Base-by-base conservation (phyloP, 345 rosid species). In the Aquilaria sinensis region DNA sequence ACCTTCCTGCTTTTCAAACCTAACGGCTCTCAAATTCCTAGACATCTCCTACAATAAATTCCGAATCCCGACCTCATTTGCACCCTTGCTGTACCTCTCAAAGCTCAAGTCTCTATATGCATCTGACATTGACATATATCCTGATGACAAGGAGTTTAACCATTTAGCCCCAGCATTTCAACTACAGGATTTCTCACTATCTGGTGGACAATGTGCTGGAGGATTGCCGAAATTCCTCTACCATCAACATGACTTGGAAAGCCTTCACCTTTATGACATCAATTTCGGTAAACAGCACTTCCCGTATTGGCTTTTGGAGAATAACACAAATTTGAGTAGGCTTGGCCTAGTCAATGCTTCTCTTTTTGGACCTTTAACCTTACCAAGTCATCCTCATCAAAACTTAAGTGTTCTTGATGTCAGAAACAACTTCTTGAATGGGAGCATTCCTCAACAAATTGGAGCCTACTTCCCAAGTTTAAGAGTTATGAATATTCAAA, bases 291-390 rank as follows among this genome's bases (percentile, higher is more conserved):
- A 62, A 16, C 33, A 56, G 30, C 37, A 53, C 1, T 70, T 73
- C 34, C 75, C 70, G 10, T 0, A 0, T 57, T 77, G 80, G 80
- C 57, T 73, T 30, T 53, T 77, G 12, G 37, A 16, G 14, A 77
- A 70, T 60, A 73, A 77, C 46, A 48, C 58, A 5, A 29, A 47
- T 0, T 63, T 77, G 10, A 4, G 6, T 4, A 0, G 0, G 0
- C n/a, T 73, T 3, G 0, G 4, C 3, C 51, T 74, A 0, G 2
- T 0, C 2, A 54, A 62, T 2, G 62, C 14, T 45, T 60, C 63
- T 32, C 50, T 70, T 0, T 23, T 47, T 0, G 70, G 71, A 13
- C 30, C 3, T 47, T 10, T 72, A 10, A 0, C n/a, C 9, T 33
- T 62, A 47, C 68, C 59, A 10, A 2, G 37, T n/a, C 3, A 14